Evolutionary conservation across 441 rosid genomes (phyloP), one percentile per base, ranked within the genome.

Genomic region (Syzygium malaccense): DNA sequence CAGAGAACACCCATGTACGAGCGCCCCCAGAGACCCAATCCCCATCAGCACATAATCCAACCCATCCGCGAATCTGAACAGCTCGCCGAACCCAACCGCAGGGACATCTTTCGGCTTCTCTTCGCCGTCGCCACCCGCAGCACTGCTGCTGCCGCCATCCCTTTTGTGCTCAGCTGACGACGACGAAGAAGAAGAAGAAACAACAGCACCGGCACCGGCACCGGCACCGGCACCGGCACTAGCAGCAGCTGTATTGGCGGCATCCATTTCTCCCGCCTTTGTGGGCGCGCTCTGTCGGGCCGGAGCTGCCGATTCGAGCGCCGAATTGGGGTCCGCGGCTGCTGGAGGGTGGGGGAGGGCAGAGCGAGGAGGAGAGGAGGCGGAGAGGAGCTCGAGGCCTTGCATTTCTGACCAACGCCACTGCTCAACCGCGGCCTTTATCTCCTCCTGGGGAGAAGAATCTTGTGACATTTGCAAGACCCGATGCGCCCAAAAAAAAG

Each of bases 321-420:
- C 20, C 48, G 91, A 57, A 78, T 87, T 90, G 90, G 91, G 89
- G 32, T 54, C 58, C 2, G 57, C 92, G 55, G 53, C 58, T 1
- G 57, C 92, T 55, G 53, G 92, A 92, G 92, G 90, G 89, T 88
- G 89, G 84, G 87, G n/a, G 32, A 57, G 41, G 26, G 4, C 49
- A 54, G 57, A 13, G 48, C 8, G 58, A 55, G 87, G 41, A 85
- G 93, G 89, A 89, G 94, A 78, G 48, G 93, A 87, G 91, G 93
- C 85, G 85, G 98, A 90, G 55, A 94, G 91, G 89, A 97, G 99
- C 92, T 98, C 99, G 92, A 97, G 97, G 68, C 99, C 99, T 96
- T 97, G 99, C 98, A 98, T 96, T 95, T 97, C 98, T 37, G 98
- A 95, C 98, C 99, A 98, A 92, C 94, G 96, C 99, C 99, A 98